Evolutionary conservation across 2,329 filamentous ascomycete species (phyloP).

Genomic region (Penicillium italicum): DNA sequence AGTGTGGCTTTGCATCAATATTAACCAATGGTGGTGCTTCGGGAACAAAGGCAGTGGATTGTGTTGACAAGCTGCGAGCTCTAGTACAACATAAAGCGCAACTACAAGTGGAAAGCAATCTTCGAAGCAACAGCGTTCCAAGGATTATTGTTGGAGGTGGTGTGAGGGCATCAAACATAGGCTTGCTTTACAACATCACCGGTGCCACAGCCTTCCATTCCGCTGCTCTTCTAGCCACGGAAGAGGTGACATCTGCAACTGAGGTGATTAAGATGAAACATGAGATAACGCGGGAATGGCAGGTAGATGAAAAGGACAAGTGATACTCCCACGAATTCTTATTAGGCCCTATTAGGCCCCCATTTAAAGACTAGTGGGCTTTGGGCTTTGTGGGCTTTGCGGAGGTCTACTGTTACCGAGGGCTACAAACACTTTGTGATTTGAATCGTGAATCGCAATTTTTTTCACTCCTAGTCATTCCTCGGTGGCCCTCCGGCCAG

Average conservation of each 20-base stretch:
- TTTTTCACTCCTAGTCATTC: conserved; percentile 46
- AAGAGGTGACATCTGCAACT: neutral
- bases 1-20: conserved; percentile 46
- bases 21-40: conserved; percentile 47
- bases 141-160: conserved; percentile 52
- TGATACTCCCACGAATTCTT: too few species aligned
- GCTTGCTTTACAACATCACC: conserved; percentile 29
- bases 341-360: too few species aligned
- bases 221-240: conserved; percentile 31
- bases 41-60: conserved; percentile 36
- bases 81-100: conserved; percentile 18
- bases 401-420: too few species aligned
- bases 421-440: conserved; percentile 32
- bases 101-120: neutral
- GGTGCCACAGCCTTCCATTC: conserved; percentile 43
- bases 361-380: too few species aligned
- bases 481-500: conserved; percentile 16
- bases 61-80: conserved; percentile 31
- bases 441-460: conserved; percentile 46
- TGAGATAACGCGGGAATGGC: neutral
- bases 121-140: conserved; percentile 17
- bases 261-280: conserved; percentile 9
- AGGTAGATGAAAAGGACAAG: too few species aligned
- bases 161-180: conserved; percentile 46
- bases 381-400: too few species aligned